Percentiles rank a stretch among this genome's conserved stretches.
Conservation (phyloP, 2,329 filamentous ascomycete species). For the Venturia aucupariae region DNA sequence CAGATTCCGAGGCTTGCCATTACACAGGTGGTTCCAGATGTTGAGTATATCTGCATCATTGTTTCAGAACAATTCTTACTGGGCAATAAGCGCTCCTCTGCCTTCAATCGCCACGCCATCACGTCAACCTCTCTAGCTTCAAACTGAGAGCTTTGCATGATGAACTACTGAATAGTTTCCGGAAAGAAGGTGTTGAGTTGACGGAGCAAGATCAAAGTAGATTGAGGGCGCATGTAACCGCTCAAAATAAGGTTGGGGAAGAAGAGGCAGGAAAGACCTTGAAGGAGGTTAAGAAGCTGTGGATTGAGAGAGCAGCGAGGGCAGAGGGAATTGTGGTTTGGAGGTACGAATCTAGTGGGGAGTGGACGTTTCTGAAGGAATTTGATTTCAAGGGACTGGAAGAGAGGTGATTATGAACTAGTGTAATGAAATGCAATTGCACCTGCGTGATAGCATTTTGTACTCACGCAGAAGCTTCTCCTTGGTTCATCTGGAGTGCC, state of each 20-base stretch:
- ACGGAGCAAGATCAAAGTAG: slow-evolving; percentile 19
- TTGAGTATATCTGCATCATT: too few species aligned
- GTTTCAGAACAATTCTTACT: not conserved
- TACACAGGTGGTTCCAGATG: too few species aligned
- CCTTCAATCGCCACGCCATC: not conserved
- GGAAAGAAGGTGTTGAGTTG: slow-evolving; percentile 16
- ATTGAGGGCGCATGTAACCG: slow-evolving; percentile 18
- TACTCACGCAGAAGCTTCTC: too few species aligned
- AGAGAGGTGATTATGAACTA: not conserved
- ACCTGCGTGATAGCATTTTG: too few species aligned
- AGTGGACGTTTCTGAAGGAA: slow-evolving; percentile 5
- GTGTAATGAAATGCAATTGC: too few species aligned
- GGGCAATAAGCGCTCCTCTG: not conserved
- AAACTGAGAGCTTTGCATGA: not conserved
- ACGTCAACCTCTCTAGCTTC: not conserved
- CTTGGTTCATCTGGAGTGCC: too few species aligned
- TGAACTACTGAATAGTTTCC: not conserved
- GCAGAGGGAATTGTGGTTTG: slow-evolving; percentile 7
- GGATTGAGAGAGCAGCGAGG: not conserved
- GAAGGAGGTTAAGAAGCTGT: slow-evolving; percentile 8
- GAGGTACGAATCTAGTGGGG: slow-evolving; percentile 8
- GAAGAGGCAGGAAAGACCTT: slow-evolving; percentile 16
- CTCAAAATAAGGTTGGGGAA: slow-evolving; percentile 19
- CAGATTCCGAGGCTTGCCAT: too few species aligned
- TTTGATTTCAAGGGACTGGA: slow-evolving; percentile 1